Conservation (phyloP, 2,329 filamentous ascomycete species). For the Beauveria sp. region DNA sequence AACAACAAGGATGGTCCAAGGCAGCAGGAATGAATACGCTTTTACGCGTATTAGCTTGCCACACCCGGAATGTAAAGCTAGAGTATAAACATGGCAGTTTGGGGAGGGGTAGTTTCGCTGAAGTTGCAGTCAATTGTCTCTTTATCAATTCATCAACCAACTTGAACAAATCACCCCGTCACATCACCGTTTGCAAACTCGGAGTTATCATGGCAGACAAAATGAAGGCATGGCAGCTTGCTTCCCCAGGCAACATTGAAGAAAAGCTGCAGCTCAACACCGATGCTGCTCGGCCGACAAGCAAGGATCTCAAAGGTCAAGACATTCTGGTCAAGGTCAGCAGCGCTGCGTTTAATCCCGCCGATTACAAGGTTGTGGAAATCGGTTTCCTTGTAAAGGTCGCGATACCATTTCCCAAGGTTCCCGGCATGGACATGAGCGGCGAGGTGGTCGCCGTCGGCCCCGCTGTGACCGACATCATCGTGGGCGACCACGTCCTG, state of each 20-base stretch:
- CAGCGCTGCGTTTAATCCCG: slow-evolving; percentile 38
- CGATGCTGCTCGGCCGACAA: slow-evolving; percentile 15
- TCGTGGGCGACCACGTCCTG: slow-evolving; percentile 36
- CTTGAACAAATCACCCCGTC: too few species aligned
- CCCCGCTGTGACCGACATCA: slow-evolving; percentile 21
- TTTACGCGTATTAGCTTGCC: too few species aligned
- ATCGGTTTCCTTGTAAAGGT: slow-evolving; percentile 29
- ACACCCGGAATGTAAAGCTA: too few species aligned
- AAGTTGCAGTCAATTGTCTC: too few species aligned
- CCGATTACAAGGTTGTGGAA: slow-evolving; percentile 42
- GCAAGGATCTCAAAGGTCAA: slow-evolving; percentile 17
- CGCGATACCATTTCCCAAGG: slow-evolving; percentile 29
- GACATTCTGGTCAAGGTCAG: slow-evolving; percentile 36
- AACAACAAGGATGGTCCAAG: too few species aligned
- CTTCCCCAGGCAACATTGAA: slow-evolving; percentile 19
- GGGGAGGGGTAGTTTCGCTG: too few species aligned
- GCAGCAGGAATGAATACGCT: too few species aligned
- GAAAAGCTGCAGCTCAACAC: slow-evolving; percentile 18
- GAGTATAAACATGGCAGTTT: too few species aligned
- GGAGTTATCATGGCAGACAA: slow-evolving; percentile 2
- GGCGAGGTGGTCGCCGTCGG: slow-evolving; percentile 36
- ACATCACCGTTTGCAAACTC: too few species aligned
- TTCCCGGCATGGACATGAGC: slow-evolving; percentile 42
- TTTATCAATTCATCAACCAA: too few species aligned
- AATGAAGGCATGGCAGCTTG: slow-evolving; percentile 14